Evolutionary conservation across 1,284 basidiomycete genomes (phyloP), one percentile per base, ranked within the genome.

Genomic region (Bjerkandera adusta): DNA sequence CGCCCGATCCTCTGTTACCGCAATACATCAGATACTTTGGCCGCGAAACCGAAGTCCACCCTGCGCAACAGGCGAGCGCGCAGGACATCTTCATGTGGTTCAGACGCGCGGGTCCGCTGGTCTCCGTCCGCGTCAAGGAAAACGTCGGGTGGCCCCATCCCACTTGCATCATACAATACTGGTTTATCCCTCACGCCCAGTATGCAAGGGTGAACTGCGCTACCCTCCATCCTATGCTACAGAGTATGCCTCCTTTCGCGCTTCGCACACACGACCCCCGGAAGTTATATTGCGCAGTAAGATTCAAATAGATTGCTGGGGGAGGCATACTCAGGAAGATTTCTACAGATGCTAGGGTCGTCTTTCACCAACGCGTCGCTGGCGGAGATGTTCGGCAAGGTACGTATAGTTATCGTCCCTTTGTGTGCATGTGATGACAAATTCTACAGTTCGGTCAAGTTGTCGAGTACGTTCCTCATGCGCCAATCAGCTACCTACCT

Each of bases 31-130:
- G 36, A 18, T 18, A 4, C 6, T 12, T 25, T 15, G 20, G 21
- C 4, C 8, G 33, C 33, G 15, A 25, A 5, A 25, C 11, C 13
- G 10, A 36, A 6, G 10, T 16, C 18, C 46, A 48, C 18, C 7
- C 12, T 10, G 7, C 43, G 2, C 16, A 42, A 11, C 5, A 8
- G 6, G 33, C 33, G 13, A 40, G 8, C 6, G 21, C 37, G 7
- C 48, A 49, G 21, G 22, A 26, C 7, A 1, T 40, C 15, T 49
- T 49, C 22, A 32, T 1, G 6, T 45, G 40, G 48, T 49, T 49
- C 32, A 42, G 48, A 7, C 2, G 8, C 4, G 37, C 42, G 5
- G 48, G 48, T 4, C 48, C 48, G 1, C 15, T 45, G 8, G 48
- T 45, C 2, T 45, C 48, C 18, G 36, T 49, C 1, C 36, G 29